Evolutionary conservation across 129 eudicot species (phyloP).

Genomic region (Flaveria linearis): DNA sequence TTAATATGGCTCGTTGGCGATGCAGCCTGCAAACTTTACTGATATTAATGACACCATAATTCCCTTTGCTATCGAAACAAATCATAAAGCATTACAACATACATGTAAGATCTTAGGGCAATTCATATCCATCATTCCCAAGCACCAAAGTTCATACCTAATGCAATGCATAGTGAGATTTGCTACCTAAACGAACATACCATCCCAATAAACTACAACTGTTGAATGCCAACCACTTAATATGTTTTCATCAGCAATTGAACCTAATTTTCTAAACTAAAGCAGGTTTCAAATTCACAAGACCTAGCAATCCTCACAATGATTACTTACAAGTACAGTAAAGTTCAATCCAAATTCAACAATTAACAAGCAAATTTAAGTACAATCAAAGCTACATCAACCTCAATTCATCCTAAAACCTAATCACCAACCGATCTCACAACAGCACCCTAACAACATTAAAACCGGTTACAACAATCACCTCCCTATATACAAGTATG

Average conservation of each 20-base stretch:
- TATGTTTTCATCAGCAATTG: not conserved
- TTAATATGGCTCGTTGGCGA: not conserved
- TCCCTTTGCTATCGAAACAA: not conserved
- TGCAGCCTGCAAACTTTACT: conserved; percentile 9
- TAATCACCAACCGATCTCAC: conserved; percentile 4
- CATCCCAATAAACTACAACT: conserved; percentile 14
- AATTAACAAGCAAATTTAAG: not conserved
- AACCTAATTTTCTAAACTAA: not conserved
- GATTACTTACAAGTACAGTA: not conserved
- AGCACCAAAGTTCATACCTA: not conserved
- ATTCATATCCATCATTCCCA: conserved; percentile 20
- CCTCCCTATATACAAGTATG: conserved; percentile 26
- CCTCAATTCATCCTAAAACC: conserved; percentile 9
- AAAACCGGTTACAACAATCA: not conserved
- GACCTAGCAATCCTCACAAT: not conserved
- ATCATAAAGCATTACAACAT: not conserved
- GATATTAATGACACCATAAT: not conserved
- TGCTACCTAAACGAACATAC: not conserved
- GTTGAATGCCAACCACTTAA: not conserved
- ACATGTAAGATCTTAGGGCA: conserved; percentile 9
- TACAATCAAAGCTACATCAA: conserved; percentile 6
- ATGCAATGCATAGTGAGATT: not conserved
- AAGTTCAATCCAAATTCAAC: conserved; percentile 8
- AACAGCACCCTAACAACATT: not conserved
- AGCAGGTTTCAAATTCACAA: not conserved